phyloP scores from a whole-genome alignment of 2,329 filamentous ascomycete species.

The Exophiala aquamarina region DNA sequence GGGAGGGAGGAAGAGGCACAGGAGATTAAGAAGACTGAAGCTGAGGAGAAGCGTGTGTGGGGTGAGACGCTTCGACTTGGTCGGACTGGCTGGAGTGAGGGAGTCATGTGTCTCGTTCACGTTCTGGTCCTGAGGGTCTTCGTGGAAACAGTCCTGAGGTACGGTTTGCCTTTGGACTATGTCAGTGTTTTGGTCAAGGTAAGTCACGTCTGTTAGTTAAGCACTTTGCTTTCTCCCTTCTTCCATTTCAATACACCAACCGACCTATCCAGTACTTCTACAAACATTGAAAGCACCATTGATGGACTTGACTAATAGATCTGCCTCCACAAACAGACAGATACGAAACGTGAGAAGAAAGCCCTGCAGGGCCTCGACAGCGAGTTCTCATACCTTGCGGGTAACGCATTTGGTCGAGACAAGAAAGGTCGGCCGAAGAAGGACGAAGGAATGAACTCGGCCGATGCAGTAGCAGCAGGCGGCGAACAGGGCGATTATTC shows the following conservation, averaged over 20 bases:
- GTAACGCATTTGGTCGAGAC: constrained; percentile 90
- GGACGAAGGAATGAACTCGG: constrained; percentile 76
- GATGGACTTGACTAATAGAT: too few relatives aligned
- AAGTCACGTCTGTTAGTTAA: too few relatives aligned
- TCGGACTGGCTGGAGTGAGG: constrained; percentile 91
- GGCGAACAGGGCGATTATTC: constrained; percentile 83
- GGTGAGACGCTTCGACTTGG: constrained; percentile 85
- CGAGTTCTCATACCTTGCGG: constrained; percentile 86
- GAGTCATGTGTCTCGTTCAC: constrained; percentile 94
- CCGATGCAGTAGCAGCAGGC: constrained; percentile 56
- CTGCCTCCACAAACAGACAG: constrained; percentile 59
- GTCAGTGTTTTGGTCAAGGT: constrained; percentile 83
- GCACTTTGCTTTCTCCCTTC: background rate
- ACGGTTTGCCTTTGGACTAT: constrained; percentile 88
- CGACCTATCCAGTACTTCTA: too few relatives aligned
- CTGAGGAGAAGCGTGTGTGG: constrained; percentile 88
- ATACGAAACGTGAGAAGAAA: constrained; percentile 77
- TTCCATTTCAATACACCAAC: background rate
- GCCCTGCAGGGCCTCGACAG: constrained; percentile 76
- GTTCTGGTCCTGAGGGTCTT: constrained; percentile 89
- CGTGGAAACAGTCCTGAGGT: constrained; percentile 95
- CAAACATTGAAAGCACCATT: too few relatives aligned
- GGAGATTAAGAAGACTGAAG: constrained; percentile 77
- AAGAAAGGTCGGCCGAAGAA: constrained; percentile 90
- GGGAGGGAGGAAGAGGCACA: constrained; percentile 84